Evolutionary conservation across 1,139 yeast species (phyloP), one percentile per base, ranked within the genome.

Genomic region (Nakaseomyces delphensis): DNA sequence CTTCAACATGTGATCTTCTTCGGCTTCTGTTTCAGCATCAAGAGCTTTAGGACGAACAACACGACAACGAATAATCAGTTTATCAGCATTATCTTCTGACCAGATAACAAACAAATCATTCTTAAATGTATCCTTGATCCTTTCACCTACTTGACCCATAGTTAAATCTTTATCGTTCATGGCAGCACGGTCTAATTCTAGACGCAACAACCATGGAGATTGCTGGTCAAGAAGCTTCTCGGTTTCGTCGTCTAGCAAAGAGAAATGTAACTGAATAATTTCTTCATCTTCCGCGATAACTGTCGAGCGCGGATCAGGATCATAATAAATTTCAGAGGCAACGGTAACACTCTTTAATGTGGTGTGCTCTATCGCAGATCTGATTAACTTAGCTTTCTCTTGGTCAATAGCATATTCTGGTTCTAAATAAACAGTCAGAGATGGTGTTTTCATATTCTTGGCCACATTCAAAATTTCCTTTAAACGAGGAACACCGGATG

Each of bases 21-120:
- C 96, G 19, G 94, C 89, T 54, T 87, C 96, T 20, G 82, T 86
- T 50, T 89, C 96, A 56, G 87, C 96, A 55, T 89, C 96, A 60
- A 87, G 67, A 13, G 87, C 73, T 67, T 91, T 91, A 48, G 96
- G 96, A 67, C 98, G 85, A 37, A 91, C 91, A 54, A 93, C 95
- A 72, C 99, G 84, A 74, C 98, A 91, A 73, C 99, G 94, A 54
- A 93, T 83, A 50, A 91, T 82, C 67, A 93, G 80, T 65, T 87
- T 89, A 55, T 91, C 97, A 38, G 97, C 96, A 57, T 94, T 89
- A 71, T 93, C 99, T 71, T 93, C 98, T 39, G 96, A 87, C 98
- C 98, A 93, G 60, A 93, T 91, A 41, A 93, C 96, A 59, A 89
- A 91, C 68, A 91, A 70, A 67, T 91, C 97, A 58, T 87, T 95